phyloP scores from a whole-genome alignment of 306 rosid species.

The Vachellia pachyceras region DNA sequence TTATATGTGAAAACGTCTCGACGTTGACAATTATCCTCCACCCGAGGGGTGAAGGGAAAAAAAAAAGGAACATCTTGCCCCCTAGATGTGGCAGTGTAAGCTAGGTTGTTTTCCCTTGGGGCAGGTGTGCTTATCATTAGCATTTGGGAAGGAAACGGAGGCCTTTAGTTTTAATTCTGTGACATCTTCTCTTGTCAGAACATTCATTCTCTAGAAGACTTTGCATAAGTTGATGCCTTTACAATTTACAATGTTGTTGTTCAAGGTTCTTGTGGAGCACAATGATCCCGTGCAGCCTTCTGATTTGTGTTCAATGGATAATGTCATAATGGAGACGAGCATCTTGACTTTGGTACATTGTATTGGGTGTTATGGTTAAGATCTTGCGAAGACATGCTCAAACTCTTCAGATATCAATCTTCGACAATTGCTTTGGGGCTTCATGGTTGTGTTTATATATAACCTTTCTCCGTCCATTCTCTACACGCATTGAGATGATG shows the following conservation, averaged over 20 bases:
- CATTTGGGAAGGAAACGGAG: background rate
- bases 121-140: background rate
- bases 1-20: background rate
- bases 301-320: slow-evolving; percentile 8
- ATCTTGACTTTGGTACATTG: slow-evolving; percentile 15
- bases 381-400: background rate
- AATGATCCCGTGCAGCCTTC: slow-evolving; percentile 36
- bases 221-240: slow-evolving; percentile 39
- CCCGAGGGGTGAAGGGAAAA: background rate
- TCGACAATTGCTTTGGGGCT: background rate
- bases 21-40: background rate
- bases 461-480: background rate
- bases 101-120: background rate
- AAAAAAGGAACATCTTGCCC: background rate
- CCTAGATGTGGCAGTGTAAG: background rate
- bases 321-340: slow-evolving; percentile 1
- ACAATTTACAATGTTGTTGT: slow-evolving; percentile 4
- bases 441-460: background rate
- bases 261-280: slow-evolving; percentile 40
- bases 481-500: background rate
- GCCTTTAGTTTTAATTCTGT: background rate
- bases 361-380: slow-evolving; percentile 22
- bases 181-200: slow-evolving; percentile 17
- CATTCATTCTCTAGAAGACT: slow-evolving; percentile 27
- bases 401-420: background rate